Base-by-base conservation (phyloP, 2,329 filamentous ascomycete species). In the Berkeleyomyces rouxiae region DNA sequence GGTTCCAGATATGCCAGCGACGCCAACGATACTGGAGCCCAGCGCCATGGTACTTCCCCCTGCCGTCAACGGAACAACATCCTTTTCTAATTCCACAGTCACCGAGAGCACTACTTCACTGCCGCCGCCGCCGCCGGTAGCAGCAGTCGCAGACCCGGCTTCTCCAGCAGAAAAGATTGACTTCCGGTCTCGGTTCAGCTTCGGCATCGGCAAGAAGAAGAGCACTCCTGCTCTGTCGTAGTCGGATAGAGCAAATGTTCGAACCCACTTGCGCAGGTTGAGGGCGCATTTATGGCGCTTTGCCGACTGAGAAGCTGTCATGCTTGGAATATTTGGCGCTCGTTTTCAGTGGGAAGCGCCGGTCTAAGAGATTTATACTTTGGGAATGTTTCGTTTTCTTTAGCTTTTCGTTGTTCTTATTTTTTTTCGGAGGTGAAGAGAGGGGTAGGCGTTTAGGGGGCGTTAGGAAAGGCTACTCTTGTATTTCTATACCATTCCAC, bases 121-220 rank as follows among this genome's bases (percentile, higher is more conserved):
- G n/a, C 36, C 53, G 60, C n/a, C 49, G 42, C 59, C 13, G 10
- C 13, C 61, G 43, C 13, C 39, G 16, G 31, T 40, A 10, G n/a
- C 51, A 7, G 7, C 62, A 36, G 16, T 36, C 9, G 36, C 44
- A 67, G 61, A 63, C 65, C 63, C 65, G 61, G 61, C 61, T 62
- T 65, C 65, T 62, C 16, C 55, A 57, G 55, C 57, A 7, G 62
- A 61, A 16, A 62, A 49, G 42, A 57, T 59, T 10, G 58, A 60
- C 60, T 71, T 76, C 57, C 82, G 80, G 71, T 82, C 81, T 68
- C 75, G 82, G 51, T 86, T 86, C 68, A 83, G 75, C 65, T 80
- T 81, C 67, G 74, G 79, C 66, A 67, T 87, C 37, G 82, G 84
- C 3, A 75, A 80, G 69, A 88, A 87, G 75, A 87, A 84, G 76